Evolutionary conservation across 2,329 filamentous ascomycete species (phyloP).

Genomic region (Exserohilum turcica): DNA sequence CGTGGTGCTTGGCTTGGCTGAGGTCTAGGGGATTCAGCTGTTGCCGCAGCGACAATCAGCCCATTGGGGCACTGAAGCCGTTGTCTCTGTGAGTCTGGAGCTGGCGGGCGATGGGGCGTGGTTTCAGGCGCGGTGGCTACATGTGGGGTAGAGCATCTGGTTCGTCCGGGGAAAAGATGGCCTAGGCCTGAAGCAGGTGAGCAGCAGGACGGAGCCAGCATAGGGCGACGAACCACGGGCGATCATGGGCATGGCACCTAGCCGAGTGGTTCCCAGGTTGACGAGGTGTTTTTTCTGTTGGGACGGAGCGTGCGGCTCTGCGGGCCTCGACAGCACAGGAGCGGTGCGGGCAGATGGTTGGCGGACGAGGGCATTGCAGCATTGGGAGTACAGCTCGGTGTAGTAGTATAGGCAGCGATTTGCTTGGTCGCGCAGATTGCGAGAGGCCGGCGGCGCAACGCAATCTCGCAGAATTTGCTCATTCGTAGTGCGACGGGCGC

Average conservation of each 20-base stretch:
- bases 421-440: slow-evolving; percentile 8
- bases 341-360: background rate
- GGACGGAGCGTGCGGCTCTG: slow-evolving; percentile 18
- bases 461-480: slow-evolving; percentile 12
- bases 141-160: slow-evolving; percentile 19
- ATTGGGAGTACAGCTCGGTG: too few relatives aligned
- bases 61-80: background rate
- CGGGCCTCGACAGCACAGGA: slow-evolving; percentile 8
- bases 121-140: slow-evolving; percentile 19
- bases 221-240: slow-evolving; percentile 14
- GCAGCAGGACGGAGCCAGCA: slow-evolving; percentile 12
- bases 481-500: slow-evolving; percentile 2
- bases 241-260: background rate
- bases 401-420: background rate
- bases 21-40: background rate
- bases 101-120: slow-evolving; percentile 8
- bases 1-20: background rate
- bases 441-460: slow-evolving; percentile 11
- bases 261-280: slow-evolving; percentile 13
- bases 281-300: slow-evolving; percentile 16
- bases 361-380: background rate
- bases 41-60: background rate
- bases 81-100: slow-evolving; percentile 14
- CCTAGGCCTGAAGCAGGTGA: slow-evolving; percentile 9
- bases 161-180: slow-evolving; percentile 22